These are phyloP conservation scores for Cyclotella sp. DNA, from an alignment of 108 stramenopile genomes.

Conservation along the genomic window DNA sequence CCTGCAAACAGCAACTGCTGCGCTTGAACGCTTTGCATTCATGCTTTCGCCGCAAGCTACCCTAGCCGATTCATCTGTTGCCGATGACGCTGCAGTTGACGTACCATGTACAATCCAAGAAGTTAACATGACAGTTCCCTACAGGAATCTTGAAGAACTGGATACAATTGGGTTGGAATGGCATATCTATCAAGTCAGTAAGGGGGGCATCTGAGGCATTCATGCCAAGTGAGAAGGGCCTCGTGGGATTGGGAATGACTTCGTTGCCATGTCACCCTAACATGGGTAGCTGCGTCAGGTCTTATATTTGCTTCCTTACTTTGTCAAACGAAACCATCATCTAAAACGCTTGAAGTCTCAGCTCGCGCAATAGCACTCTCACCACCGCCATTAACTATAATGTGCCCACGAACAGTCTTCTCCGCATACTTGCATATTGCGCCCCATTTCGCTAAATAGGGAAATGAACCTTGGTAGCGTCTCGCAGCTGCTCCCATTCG, in stretches of 20 bases:
- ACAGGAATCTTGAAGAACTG: conserved; percentile 6
- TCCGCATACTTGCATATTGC: conserved; percentile 68
- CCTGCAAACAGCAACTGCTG: conserved; percentile 21
- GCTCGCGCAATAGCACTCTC: conserved; percentile 7
- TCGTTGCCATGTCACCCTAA: background rate
- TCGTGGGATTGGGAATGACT: too few species aligned
- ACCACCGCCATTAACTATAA: background rate
- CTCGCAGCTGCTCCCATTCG: conserved; percentile 54
- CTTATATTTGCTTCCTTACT: conserved; percentile 19
- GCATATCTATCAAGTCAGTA: conserved; percentile 5
- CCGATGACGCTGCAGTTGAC: too few species aligned
- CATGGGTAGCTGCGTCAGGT: conserved; percentile 22
- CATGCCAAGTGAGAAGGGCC: background rate
- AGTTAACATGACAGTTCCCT: conserved; percentile 14
- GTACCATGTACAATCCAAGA: conserved; percentile 18
- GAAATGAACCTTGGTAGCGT: conserved; percentile 43
- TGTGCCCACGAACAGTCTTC: conserved; percentile 44
- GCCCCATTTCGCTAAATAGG: conserved; percentile 45
- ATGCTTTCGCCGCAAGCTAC: conserved; percentile 2
- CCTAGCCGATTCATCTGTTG: background rate
- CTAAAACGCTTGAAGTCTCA: background rate
- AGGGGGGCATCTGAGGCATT: background rate
- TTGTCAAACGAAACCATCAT: conserved; percentile 10
- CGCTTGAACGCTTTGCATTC: conserved; percentile 18
- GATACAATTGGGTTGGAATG: conserved; percentile 32